Conservation (phyloP, 2,329 filamentous ascomycete genomes). For the Davidsoniella australis region DNA sequence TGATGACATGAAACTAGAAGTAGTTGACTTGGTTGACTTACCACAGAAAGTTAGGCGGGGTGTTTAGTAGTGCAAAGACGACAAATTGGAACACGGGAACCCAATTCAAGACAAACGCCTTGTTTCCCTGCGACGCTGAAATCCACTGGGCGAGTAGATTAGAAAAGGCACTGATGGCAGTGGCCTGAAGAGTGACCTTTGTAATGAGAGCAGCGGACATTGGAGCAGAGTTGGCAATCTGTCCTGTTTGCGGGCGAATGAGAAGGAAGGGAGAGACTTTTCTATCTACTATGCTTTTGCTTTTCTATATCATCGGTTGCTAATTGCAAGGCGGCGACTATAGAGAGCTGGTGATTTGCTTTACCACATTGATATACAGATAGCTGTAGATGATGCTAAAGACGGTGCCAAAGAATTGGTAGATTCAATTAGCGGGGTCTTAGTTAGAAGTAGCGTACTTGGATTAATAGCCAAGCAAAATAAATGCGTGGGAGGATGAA, state of each 20-base stretch:
- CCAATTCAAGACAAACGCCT: slow-evolving; percentile 44
- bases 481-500: no score
- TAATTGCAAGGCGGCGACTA: no score
- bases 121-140: slow-evolving; percentile 35
- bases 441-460: no score
- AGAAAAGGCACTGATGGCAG: slow-evolving; percentile 46
- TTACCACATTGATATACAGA: no score
- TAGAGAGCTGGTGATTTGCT: no score
- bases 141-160: slow-evolving; percentile 60
- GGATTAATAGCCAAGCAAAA: no score
- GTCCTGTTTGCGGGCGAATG: slow-evolving; percentile 19
- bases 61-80: slow-evolving; percentile 53
- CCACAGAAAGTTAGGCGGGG: slow-evolving; percentile 76
- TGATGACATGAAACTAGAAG: background rate
- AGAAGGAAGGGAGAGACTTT: background rate
- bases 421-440: no score
- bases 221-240: background rate
- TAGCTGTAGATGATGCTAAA: no score
- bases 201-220: slow-evolving; percentile 31
- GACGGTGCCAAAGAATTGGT: no score
- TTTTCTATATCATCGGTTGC: no score
- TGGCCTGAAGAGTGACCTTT: slow-evolving; percentile 46
- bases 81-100: slow-evolving; percentile 60
- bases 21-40: slow-evolving; percentile 16
- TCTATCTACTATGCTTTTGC: no score